Evolutionary conservation across 2,329 filamentous ascomycete species (phyloP).

Genomic region (Capronia coronata): DNA sequence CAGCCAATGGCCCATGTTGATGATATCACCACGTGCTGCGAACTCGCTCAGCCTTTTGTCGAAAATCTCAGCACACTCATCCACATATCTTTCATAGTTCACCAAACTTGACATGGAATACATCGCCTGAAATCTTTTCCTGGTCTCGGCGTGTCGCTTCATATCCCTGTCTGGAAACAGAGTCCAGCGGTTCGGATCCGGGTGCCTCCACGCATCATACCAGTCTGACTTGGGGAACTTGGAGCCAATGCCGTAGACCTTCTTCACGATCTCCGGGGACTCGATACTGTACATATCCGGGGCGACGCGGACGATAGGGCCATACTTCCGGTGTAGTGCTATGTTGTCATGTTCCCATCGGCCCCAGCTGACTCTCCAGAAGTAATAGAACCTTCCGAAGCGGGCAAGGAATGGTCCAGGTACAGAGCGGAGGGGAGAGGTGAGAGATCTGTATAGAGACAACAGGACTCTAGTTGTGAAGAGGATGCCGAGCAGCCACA

Average conservation of each 20-base stretch:
- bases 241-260: slow-evolving; percentile 24
- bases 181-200: slow-evolving; percentile 45
- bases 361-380: slow-evolving; percentile 35
- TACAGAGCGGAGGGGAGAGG: slow-evolving; percentile 36
- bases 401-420: slow-evolving; percentile 44
- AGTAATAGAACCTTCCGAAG: slow-evolving; percentile 43
- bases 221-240: slow-evolving; percentile 27
- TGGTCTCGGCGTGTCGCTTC: slow-evolving; percentile 65
- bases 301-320: slow-evolving; percentile 24
- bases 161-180: slow-evolving; percentile 73
- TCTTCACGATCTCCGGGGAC: slow-evolving; percentile 24
- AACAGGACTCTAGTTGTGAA: slow-evolving; percentile 5
- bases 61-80: slow-evolving; percentile 44
- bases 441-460: slow-evolving; percentile 26
- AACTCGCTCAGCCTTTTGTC: slow-evolving; percentile 36
- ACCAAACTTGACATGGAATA: slow-evolving; percentile 47
- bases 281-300: slow-evolving; percentile 25
- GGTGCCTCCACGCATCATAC: slow-evolving; percentile 54
- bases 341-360: slow-evolving; percentile 36
- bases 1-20: slow-evolving; percentile 52
- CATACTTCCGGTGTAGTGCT: slow-evolving; percentile 22
- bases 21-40: slow-evolving; percentile 26
- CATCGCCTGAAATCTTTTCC: slow-evolving; percentile 43
- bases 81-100: slow-evolving; percentile 46
- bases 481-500: slow-evolving; percentile 11